Evolutionary conservation across 1,284 basidiomycete genomes (phyloP), one percentile per base, ranked within the genome.

Genomic region (Apiotrichum sp.): DNA sequence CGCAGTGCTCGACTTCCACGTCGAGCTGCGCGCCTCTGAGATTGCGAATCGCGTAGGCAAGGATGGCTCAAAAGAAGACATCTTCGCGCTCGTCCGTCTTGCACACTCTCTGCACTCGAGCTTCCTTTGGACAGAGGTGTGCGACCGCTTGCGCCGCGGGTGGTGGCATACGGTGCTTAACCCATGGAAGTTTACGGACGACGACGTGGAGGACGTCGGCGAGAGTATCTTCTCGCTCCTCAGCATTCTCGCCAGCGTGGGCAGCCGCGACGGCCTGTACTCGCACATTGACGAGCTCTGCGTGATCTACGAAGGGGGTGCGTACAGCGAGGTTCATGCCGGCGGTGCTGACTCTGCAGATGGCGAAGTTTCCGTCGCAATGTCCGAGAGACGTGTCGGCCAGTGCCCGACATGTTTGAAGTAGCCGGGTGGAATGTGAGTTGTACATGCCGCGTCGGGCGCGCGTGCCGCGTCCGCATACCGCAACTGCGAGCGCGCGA

Each of bases 1-100:
- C 29, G 59, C 59, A 5, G 54, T 58, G 32, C 56, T 61, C 41
- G 59, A 61, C 42, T 61, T 61, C 52, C 56, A 61, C 56, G 52
- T 58, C 48, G 59, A 61, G 54, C 59, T 61, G 36, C 52, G 53
- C 22, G 54, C 56, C 9, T 13, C 43, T 3, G 45, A 32, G n/a
- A 52, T 61, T 32, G 56, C 57, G 29, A 49, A 53, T 22, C 22
- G 40, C 2, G 52, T 58, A 6, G 59, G 59, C 13, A 9, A 42
- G 10, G 7, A 22, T 1, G 56, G 56, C 13, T 3, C n/a, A 8
- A 56, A 56, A 36, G 36, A 42, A 9, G 56, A 58, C 22, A 43
- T 61, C 2, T 61, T 47, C 16, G 39, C 53, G 5, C 54, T 61
- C 32, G 49, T 61, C 31, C 46, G 47, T 11, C 52, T 61, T 16